phyloP scores from a whole-genome alignment of 2,329 filamentous ascomycete genomes.

The Hypoxylon sp. region DNA sequence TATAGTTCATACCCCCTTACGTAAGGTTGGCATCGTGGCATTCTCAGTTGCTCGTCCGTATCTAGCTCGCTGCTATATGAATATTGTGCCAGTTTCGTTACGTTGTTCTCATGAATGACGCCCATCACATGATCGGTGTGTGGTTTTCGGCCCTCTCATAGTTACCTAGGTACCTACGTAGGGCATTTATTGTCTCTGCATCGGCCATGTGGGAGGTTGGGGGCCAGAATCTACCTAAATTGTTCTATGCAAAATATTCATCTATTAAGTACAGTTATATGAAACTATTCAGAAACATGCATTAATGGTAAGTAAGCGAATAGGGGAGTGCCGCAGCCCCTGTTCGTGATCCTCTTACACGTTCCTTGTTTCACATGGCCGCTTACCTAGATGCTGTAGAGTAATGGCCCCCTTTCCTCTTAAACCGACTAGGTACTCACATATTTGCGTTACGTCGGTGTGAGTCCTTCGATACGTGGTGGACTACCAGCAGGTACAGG shows the following conservation, averaged over 20 bases:
- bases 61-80: slow-evolving; percentile 43
- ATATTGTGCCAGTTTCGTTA: slow-evolving; percentile 45
- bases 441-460: background rate
- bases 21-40: slow-evolving; percentile 50
- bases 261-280: background rate
- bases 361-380: background rate
- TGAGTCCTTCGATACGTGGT: background rate
- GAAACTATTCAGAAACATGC: background rate
- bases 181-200: slow-evolving; percentile 48
- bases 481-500: background rate
- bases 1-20: too few relatives aligned
- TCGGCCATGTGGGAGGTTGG: too few relatives aligned
- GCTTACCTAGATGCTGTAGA: background rate
- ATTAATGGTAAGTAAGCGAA: background rate
- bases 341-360: background rate
- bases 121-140: slow-evolving; percentile 57
- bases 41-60: slow-evolving; percentile 56
- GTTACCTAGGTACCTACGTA: slow-evolving; percentile 57
- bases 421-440: background rate
- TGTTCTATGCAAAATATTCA: background rate
- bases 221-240: background rate
- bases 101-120: slow-evolving; percentile 54
- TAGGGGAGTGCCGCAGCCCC: background rate
- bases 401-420: background rate
- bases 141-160: slow-evolving; percentile 60